A percentile compares a stretch with the other conserved stretches of the same genome.
phyloP scores from a whole-genome alignment of 208 protist genomes.

The Acanthamoeba castellanii region DNA sequence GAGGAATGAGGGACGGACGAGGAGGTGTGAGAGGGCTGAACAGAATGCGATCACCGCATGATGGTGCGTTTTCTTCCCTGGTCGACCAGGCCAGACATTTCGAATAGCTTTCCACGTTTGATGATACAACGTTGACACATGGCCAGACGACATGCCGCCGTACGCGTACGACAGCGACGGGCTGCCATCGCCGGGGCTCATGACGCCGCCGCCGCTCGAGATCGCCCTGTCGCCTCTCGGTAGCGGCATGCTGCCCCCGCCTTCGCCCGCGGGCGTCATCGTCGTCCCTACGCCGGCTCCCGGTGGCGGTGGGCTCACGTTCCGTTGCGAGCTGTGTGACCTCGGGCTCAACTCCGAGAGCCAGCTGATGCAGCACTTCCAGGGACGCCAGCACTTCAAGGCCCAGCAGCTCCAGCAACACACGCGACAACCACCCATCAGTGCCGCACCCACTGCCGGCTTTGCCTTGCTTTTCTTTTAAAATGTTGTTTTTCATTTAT shows the following conservation, averaged over 20 bases:
- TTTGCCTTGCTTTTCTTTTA: background rate
- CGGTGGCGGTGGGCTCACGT: background rate
- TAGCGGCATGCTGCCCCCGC: background rate
- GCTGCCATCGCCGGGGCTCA: background rate
- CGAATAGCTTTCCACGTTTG: too few species aligned
- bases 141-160: background rate
- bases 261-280: too few species aligned
- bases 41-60: too few species aligned
- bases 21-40: too few species aligned
- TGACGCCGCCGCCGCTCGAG: background rate
- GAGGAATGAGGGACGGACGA: too few species aligned
- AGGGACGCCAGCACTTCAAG: slow-evolving; percentile 57
- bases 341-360: slow-evolving; percentile 52
- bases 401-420: slow-evolving; percentile 7
- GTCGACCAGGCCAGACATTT: too few species aligned
- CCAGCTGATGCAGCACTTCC: slow-evolving; percentile 64
- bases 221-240: background rate
- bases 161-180: background rate
- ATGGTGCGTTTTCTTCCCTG: too few species aligned
- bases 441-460: background rate
- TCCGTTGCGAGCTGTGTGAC: slow-evolving; percentile 56
- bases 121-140: background rate
- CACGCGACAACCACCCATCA: too few species aligned
- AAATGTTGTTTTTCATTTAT: background rate
- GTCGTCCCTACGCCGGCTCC: background rate